Conservation (phyloP, 129 eudicot genomes). For the Scalesia atractyloides region DNA sequence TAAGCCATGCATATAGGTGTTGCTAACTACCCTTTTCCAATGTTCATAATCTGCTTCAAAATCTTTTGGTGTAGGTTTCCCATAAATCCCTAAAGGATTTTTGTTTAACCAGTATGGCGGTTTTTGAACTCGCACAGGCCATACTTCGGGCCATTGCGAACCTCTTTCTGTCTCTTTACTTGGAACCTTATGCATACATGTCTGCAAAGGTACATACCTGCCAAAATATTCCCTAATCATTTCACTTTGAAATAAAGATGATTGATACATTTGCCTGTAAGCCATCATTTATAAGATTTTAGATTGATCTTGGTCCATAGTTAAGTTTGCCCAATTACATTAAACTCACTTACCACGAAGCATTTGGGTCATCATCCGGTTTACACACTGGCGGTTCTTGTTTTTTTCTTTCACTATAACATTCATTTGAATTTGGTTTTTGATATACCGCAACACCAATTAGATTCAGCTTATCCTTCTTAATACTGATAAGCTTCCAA, state of each 20-base stretch:
- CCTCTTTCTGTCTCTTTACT: slow-evolving; percentile 59
- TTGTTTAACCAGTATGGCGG: slow-evolving; percentile 76
- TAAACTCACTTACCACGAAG: slow-evolving; percentile 45
- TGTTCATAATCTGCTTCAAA: slow-evolving; percentile 66
- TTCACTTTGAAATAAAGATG: no score
- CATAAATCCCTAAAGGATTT: slow-evolving; percentile 77
- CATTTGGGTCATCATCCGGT: slow-evolving; percentile 59
- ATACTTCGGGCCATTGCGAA: slow-evolving; percentile 70
- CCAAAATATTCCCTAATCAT: background rate
- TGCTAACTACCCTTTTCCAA: slow-evolving; percentile 68
- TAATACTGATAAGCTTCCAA: slow-evolving; percentile 57
- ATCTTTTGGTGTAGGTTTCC: slow-evolving; percentile 83
- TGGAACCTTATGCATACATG: slow-evolving; percentile 77
- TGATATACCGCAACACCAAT: slow-evolving; percentile 61
- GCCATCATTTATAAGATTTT: no score
- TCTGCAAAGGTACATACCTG: slow-evolving; percentile 82
- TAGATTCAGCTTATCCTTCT: slow-evolving; percentile 48
- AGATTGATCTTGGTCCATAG: no score
- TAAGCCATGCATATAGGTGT: slow-evolving; percentile 51
- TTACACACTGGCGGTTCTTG: slow-evolving; percentile 67
- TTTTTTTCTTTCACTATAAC: slow-evolving; percentile 56
- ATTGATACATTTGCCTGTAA: no score
- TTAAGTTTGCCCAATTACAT: no score
- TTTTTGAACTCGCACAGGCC: slow-evolving; percentile 57
- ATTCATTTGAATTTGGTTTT: slow-evolving; percentile 67